A percentile compares a stretch with the other conserved stretches of the same genome.
These are phyloP conservation scores for Lactarius evosmus DNA, from an alignment of 768 basidiomycete genomes.

Conservation along the genomic window DNA sequence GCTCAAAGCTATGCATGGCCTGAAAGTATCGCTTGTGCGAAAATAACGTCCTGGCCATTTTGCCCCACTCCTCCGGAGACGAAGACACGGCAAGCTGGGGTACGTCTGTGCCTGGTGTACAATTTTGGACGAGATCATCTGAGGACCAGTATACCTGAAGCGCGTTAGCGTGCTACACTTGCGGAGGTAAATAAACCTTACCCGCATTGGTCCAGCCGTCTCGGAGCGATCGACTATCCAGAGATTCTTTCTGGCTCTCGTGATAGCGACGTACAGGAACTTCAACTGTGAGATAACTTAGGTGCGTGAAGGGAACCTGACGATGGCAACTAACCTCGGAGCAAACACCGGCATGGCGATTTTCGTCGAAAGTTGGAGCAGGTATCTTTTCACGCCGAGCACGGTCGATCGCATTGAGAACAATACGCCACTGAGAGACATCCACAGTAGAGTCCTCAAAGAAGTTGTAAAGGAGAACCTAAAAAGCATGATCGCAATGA, in stretches of 20 bases:
- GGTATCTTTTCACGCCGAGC: constrained; percentile 25
- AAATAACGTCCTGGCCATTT: constrained; percentile 42
- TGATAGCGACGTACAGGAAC: constrained; percentile 62
- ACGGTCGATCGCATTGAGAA: constrained; percentile 42
- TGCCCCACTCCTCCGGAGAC: constrained; percentile 45
- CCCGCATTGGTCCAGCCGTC: constrained; percentile 59
- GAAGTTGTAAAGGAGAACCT: constrained; percentile 69
- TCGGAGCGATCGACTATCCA: constrained; percentile 65
- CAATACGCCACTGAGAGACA: constrained; percentile 52
- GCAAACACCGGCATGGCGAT: constrained; percentile 41
- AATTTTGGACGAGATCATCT: constrained; percentile 45
- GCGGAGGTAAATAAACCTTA: constrained; percentile 31
- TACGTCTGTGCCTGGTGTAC: constrained; percentile 46
- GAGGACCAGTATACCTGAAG: constrained; percentile 51
- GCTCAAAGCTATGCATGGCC: constrained; percentile 52
- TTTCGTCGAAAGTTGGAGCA: constrained; percentile 47
- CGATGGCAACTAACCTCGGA: constrained; percentile 12
- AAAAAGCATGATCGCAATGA: neutral
- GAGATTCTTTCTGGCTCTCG: constrained; percentile 59
- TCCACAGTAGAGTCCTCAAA: constrained; percentile 56
- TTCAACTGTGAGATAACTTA: constrained; percentile 45
- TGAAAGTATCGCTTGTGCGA: constrained; percentile 47
- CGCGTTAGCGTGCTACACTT: neutral
- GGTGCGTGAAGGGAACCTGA: neutral
- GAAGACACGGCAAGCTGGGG: constrained; percentile 57